Conservation (phyloP, 2,329 filamentous ascomycete genomes). For the Fusarium transvaalense region DNA sequence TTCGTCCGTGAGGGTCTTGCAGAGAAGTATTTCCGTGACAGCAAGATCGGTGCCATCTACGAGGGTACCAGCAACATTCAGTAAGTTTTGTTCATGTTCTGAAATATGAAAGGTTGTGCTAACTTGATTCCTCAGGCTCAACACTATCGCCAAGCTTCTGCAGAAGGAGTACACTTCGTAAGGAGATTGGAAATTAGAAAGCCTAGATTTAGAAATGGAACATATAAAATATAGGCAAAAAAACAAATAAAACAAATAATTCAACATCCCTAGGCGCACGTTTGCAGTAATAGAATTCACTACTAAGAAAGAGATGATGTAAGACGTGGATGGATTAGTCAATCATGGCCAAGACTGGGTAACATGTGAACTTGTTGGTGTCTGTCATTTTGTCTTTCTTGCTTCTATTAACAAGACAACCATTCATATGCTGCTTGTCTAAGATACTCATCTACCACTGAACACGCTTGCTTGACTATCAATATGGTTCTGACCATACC, state of each 20-base stretch:
- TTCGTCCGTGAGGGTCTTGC: constrained; percentile 96
- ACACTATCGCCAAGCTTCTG: constrained; percentile 72
- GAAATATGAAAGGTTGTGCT: constrained; percentile 8
- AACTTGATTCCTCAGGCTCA: constrained; percentile 60
- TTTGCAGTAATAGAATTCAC: neutral
- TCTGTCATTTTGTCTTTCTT: constrained; percentile 16
- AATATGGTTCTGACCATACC: constrained; percentile 24
- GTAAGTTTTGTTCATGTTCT: constrained; percentile 56
- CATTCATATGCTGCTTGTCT: constrained; percentile 36
- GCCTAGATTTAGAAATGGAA: constrained; percentile 11
- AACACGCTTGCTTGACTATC: constrained; percentile 30
- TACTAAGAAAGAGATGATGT: neutral
- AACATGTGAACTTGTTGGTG: neutral
- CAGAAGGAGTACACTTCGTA: constrained; percentile 71
- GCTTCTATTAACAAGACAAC: constrained; percentile 46
- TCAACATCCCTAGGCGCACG: neutral
- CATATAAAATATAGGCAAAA: constrained; percentile 29
- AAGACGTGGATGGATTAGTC: neutral
- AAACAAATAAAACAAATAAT: constrained; percentile 29
- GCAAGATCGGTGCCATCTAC: constrained; percentile 98
- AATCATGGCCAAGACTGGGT: no score
- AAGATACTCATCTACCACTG: constrained; percentile 31
- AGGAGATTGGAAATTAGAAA: constrained; percentile 15
- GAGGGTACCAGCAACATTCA: constrained; percentile 88
- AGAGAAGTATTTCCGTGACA: constrained; percentile 98